Evolutionary conservation across 139 green algal genomes (phyloP).

Genomic region (Astrephomene gubernaculifera): DNA sequence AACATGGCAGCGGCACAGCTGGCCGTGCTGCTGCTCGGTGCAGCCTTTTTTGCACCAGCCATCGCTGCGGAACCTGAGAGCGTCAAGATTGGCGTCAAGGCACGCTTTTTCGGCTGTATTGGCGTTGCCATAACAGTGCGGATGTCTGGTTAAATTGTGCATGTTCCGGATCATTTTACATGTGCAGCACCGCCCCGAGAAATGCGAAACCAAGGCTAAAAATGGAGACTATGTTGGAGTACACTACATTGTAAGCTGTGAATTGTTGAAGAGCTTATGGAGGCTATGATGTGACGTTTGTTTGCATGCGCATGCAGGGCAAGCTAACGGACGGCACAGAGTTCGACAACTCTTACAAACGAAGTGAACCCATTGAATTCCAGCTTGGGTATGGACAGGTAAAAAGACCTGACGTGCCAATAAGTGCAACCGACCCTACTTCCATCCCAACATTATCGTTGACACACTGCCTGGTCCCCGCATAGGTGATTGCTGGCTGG

Average conservation of each 20-base stretch:
- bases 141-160: neutral
- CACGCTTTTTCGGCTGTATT: neutral
- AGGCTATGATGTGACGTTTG: neutral
- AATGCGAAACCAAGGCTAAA: neutral
- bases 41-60: neutral
- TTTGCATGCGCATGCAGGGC: constrained; percentile 25
- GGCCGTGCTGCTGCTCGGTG: neutral
- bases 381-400: constrained; percentile 43
- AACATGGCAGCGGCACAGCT: neutral
- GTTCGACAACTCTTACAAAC: constrained; percentile 54
- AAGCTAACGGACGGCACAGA: constrained; percentile 55
- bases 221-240: neutral
- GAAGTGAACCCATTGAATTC: constrained; percentile 60
- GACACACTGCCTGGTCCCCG: neutral
- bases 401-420: neutral
- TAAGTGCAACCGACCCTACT: neutral
- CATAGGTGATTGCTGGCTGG: constrained; percentile 64
- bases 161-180: no score
- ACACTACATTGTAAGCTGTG: constrained; percentile 20
- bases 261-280: neutral
- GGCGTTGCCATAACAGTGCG: neutral
- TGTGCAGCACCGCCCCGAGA: neutral
- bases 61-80: neutral
- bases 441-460: neutral
- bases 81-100: constrained; percentile 27